Base-by-base conservation (phyloP, 176 grass and related monocot genomes). In the Triticum urartu region DNA sequence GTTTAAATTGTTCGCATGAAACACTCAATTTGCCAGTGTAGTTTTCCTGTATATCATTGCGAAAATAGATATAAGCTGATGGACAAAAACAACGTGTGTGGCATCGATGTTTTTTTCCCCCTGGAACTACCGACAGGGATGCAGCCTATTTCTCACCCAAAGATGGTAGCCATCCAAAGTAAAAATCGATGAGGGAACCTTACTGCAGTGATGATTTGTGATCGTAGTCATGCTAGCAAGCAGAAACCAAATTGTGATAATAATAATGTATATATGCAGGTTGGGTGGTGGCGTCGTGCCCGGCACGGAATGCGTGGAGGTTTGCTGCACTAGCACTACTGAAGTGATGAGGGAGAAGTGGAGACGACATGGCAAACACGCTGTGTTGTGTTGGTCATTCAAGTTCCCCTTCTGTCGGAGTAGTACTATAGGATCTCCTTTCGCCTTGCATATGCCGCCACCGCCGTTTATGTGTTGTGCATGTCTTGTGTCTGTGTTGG, bases 71-170 rank as follows among this genome's bases (percentile, higher is more conserved):
- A 18, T 72, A 38, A 71, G 13, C 15, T 71, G 22, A 6, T 1
- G 42, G 24, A 50, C 70, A 88, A 72, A 85, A 91, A 85, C n/a
- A n/a, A n/a, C 1, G 92, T 91, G 65, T 91, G 91, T 75, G 89
- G 89, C 77, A 88, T 94, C 5, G 79, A 90, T 39, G 92, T 94
- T 42, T 85, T 92, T 78, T 86, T 92, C 63, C 18, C 4, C 9
- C 61, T 92, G 88, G 90, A 92, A 72, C 28, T 86, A 7, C 59
- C 83, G 85, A 92, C 82, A 11, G 90, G 90, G 79, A 86, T 92
- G 93, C 90, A 92, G 42, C 68, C 90, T 52, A 92, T 88, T 78
- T 92, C 90, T 78, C 87, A 94, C 86, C 50, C 50, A 18, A 54
- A 54, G 50, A 54, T 18, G 18, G 50, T 1, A 54, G 15, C 50